phyloP scores from a whole-genome alignment of 139 green algal species.

The Monoraphidium neglectum region DNA sequence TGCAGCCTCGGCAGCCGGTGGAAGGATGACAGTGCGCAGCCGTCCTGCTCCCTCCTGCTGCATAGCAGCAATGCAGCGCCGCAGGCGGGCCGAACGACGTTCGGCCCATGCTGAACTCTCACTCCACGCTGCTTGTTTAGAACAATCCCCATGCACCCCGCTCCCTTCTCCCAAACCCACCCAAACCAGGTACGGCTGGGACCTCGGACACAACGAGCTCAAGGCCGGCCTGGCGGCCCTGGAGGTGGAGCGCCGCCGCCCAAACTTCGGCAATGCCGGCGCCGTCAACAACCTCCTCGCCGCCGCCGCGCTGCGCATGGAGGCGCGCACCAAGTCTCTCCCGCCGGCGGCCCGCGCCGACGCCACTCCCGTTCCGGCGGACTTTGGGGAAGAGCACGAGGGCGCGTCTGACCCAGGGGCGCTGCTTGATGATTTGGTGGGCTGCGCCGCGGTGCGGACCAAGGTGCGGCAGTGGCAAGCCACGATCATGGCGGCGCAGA shows the following conservation, averaged over 20 bases:
- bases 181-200: slow-evolving; percentile 29
- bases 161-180: no score
- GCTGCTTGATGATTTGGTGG: slow-evolving; percentile 48
- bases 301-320: not conserved
- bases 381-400: no score
- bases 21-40: no score
- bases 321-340: not conserved
- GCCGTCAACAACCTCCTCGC: slow-evolving; percentile 55
- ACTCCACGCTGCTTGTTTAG: not conserved
- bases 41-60: not conserved
- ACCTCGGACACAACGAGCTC: slow-evolving; percentile 22
- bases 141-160: no score
- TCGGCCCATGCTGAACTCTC: not conserved
- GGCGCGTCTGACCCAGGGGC: no score
- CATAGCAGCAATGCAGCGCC: not conserved
- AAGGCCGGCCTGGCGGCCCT: slow-evolving; percentile 32
- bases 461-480: slow-evolving; percentile 48
- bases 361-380: slow-evolving; percentile 9
- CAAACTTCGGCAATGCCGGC: slow-evolving; percentile 58
- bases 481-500: slow-evolving; percentile 38
- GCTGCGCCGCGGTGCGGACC: slow-evolving; percentile 37
- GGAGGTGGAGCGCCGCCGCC: slow-evolving; percentile 32
- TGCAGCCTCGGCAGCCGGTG: not conserved
- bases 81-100: not conserved
- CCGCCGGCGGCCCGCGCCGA: not conserved